Conservation (phyloP, 805 yeast species). For the Cyberlindnera xylosilytica region DNA sequence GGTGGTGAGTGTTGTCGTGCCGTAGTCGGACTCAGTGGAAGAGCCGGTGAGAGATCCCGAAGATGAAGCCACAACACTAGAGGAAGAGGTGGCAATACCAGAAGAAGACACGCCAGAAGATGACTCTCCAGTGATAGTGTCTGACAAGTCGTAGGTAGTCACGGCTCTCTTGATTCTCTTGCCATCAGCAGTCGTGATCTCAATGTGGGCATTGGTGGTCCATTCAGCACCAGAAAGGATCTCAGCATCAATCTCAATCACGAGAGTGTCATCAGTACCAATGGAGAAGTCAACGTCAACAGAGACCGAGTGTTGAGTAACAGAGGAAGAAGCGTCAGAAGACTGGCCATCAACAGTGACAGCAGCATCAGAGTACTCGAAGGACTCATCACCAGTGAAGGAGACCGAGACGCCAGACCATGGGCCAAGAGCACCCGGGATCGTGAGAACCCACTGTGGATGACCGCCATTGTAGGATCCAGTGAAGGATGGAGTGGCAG, state of each 20-base stretch:
- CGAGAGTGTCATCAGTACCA: slow-evolving; percentile 3
- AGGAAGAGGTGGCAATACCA: background rate
- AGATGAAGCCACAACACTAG: too few species aligned
- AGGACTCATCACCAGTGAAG: slow-evolving; percentile 1
- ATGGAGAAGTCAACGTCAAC: slow-evolving; percentile 3
- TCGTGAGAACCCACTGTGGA: background rate
- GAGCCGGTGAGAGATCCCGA: background rate
- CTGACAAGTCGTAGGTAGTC: background rate
- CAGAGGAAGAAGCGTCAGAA: background rate
- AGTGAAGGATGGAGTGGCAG: too few species aligned
- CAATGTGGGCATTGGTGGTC: slow-evolving; percentile 5
- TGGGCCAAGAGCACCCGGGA: slow-evolving; percentile 24
- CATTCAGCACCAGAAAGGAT: slow-evolving; percentile 8
- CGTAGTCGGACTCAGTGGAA: background rate
- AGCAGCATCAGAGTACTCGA: slow-evolving; percentile 8
- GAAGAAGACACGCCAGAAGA: slow-evolving; percentile 2
- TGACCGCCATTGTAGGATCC: background rate
- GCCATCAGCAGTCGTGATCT: slow-evolving; percentile 4
- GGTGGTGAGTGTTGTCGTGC: slow-evolving; percentile 2
- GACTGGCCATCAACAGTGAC: slow-evolving; percentile 6
- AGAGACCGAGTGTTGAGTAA: slow-evolving; percentile 1
- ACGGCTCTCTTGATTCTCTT: slow-evolving; percentile 3
- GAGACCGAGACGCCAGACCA: slow-evolving; percentile 16
- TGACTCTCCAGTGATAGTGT: slow-evolving; percentile 6
- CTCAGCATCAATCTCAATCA: slow-evolving; percentile 3